Conservation (phyloP, 345 rosid genomes). For the Triadica sebifera region DNA sequence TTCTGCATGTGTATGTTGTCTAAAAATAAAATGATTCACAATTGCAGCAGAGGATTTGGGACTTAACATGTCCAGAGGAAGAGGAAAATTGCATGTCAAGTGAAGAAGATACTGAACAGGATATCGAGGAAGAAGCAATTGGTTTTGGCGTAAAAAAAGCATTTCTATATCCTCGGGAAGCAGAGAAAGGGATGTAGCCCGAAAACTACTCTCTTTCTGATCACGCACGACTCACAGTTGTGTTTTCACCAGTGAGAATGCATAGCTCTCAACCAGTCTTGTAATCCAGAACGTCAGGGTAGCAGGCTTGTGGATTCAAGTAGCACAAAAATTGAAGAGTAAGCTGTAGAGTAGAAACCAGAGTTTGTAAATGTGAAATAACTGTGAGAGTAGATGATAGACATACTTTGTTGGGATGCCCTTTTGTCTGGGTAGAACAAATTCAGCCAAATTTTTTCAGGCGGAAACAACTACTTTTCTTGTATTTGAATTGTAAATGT, state of each 20-base stretch:
- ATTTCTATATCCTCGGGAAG: conserved; percentile 72
- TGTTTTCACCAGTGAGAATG: conserved; percentile 66
- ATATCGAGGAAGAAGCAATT: conserved; percentile 28
- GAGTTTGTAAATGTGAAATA: neutral
- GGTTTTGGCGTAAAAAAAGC: conserved; percentile 74
- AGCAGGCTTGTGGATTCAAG: neutral
- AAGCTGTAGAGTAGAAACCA: neutral
- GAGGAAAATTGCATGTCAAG: conserved; percentile 11
- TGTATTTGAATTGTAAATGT: too few species aligned
- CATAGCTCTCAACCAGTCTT: conserved; percentile 33
- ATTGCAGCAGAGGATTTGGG: conserved; percentile 26
- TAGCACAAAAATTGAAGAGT: neutral
- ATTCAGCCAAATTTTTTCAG: conserved; percentile 10
- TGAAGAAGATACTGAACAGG: conserved; percentile 1
- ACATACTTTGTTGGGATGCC: too few species aligned
- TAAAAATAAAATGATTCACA: neutral
- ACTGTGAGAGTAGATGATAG: neutral
- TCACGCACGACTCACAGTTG: conserved; percentile 72
- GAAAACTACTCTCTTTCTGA: conserved; percentile 74
- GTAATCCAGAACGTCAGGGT: too few species aligned
- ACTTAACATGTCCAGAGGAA: conserved; percentile 7
- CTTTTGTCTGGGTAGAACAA: too few species aligned
- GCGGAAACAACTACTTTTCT: too few species aligned
- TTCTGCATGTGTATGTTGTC: too few species aligned
- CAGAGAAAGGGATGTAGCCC: conserved; percentile 73